Percentiles rank a stretch among this genome's conserved stretches.
These are phyloP conservation scores for Kluyveromyces marxianus DNA, from an alignment of 1,139 yeast species.

Conservation along the genomic window DNA sequence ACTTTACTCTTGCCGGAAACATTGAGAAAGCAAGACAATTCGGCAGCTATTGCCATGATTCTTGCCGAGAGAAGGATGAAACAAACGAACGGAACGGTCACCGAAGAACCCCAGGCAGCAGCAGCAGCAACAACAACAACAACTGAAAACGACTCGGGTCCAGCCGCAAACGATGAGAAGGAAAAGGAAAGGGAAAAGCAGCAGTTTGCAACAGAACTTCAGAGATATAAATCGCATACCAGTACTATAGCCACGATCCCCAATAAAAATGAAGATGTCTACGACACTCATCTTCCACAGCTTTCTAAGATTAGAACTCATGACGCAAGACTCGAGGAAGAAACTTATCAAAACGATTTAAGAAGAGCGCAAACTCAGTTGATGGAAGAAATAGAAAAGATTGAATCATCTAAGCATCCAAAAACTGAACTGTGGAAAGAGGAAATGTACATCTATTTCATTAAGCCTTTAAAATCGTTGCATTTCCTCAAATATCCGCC, in stretches of 20 bases:
- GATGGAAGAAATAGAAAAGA: conserved; percentile 25
- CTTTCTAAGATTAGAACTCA: conserved; percentile 29
- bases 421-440: conserved; percentile 22
- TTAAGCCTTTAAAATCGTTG: conserved; percentile 44
- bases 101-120: conserved; percentile 12
- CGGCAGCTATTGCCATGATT: conserved; percentile 40
- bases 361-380: conserved; percentile 15
- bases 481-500: conserved; percentile 62
- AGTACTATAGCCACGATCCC: conserved; percentile 12
- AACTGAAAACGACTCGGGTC: not conserved
- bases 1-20: conserved; percentile 70
- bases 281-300: conserved; percentile 26
- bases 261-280: conserved; percentile 14
- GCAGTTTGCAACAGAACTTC: conserved; percentile 8
- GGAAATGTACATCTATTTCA: conserved; percentile 36
- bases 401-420: conserved; percentile 23
- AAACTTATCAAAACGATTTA: conserved; percentile 17
- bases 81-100: conserved; percentile 3
- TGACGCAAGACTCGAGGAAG: conserved; percentile 20
- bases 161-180: conserved; percentile 11
- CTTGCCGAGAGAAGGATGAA: conserved; percentile 33
- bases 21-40: conserved; percentile 46
- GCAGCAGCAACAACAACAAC: not conserved
- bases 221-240: conserved; percentile 11
- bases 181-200: not conserved